Conservation (phyloP, 2,329 filamentous ascomycete genomes). For the Aspergillus candidus region DNA sequence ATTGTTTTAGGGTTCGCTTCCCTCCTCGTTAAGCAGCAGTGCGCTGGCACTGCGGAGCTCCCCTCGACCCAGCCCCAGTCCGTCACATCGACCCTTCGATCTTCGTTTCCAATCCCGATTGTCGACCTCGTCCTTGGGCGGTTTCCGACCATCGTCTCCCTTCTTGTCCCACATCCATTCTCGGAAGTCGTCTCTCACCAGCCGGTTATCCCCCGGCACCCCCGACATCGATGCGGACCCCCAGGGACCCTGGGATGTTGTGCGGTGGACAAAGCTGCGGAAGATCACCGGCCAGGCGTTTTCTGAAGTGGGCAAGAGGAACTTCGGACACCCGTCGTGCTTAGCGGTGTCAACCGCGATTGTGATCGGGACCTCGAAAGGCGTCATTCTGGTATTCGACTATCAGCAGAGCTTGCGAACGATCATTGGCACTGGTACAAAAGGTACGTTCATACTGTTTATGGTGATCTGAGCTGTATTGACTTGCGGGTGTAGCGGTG, state of each 20-base stretch:
- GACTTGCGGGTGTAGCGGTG: constrained; percentile 54
- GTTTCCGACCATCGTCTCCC: constrained; percentile 68
- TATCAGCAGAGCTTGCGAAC: constrained; percentile 93
- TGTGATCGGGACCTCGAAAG: constrained; percentile 86
- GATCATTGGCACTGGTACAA: constrained; percentile 89
- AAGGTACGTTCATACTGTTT: constrained; percentile 51
- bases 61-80: constrained; percentile 65
- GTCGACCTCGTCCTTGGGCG: constrained; percentile 54
- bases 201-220: constrained; percentile 56
- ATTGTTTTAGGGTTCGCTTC: constrained; percentile 45
- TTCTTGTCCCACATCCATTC: constrained; percentile 72
- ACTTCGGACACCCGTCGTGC: constrained; percentile 87
- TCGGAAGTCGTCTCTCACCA: constrained; percentile 71
- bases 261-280: constrained; percentile 88
- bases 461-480: background rate
- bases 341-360: constrained; percentile 82
- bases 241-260: constrained; percentile 89
- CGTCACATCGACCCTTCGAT: constrained; percentile 88
- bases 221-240: constrained; percentile 60
- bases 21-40: constrained; percentile 66
- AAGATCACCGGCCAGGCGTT: constrained; percentile 87
- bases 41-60: constrained; percentile 64
- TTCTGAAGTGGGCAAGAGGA: constrained; percentile 84
- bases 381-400: constrained; percentile 91
- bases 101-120: constrained; percentile 87